These are phyloP conservation scores for Clohesyomyces aquaticus DNA, from an alignment of 495 filamentous ascomycete genomes.

Conservation along the genomic window DNA sequence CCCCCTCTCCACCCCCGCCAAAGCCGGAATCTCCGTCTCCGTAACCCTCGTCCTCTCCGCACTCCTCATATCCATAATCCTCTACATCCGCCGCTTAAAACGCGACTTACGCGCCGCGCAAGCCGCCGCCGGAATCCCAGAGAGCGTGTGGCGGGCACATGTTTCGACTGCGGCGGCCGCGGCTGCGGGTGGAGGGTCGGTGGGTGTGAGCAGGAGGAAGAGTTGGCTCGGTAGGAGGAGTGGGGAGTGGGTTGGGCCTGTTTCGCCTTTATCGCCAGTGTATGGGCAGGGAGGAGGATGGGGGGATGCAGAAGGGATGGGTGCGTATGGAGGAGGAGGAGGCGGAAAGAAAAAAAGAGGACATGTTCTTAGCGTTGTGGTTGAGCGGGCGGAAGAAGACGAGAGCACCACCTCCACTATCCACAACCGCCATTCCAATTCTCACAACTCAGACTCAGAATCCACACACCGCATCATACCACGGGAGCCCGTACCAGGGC, in stretches of 20 bases:
- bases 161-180: constrained; percentile 1
- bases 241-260: constrained; percentile 5
- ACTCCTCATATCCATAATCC: constrained; percentile 13
- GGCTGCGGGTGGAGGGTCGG: no score
- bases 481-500: constrained; percentile 31
- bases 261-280: not conserved
- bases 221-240: constrained; percentile 3
- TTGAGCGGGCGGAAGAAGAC: no score
- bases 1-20: constrained; percentile 21
- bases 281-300: not conserved
- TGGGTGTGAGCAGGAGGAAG: no score
- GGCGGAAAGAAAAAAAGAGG: not conserved
- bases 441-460: not conserved
- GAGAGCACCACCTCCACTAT: no score
- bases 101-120: constrained; percentile 22
- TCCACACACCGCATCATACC: constrained; percentile 1
- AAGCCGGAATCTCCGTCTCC: constrained; percentile 28
- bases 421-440: no score
- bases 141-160: constrained; percentile 18
- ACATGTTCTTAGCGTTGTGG: not conserved
- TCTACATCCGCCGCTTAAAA: constrained; percentile 35
- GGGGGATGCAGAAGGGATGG: constrained; percentile 21
- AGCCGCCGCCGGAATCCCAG: constrained; percentile 19
- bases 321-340: constrained; percentile 31
- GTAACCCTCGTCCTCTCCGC: constrained; percentile 12